phyloP scores from a whole-genome alignment of 2,329 filamentous ascomycete genomes.

The Apiospora koreana region DNA sequence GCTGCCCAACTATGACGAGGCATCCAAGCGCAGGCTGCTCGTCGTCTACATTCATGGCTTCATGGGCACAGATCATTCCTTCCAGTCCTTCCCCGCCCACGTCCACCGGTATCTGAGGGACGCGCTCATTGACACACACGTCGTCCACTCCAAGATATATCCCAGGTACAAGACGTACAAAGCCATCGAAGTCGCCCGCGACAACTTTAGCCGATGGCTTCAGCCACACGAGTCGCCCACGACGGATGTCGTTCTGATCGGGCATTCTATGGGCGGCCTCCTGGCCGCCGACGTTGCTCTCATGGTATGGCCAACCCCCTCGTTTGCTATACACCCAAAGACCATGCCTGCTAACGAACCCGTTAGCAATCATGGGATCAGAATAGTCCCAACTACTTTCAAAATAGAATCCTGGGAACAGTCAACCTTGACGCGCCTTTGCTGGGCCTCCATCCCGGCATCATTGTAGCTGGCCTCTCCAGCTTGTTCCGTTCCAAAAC shows the following conservation, averaged over 20 bases:
- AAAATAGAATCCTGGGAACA: slow-evolving; percentile 77
- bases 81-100: slow-evolving; percentile 84
- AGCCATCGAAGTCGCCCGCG: slow-evolving; percentile 70
- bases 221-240: slow-evolving; percentile 70
- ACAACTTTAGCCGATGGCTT: slow-evolving; percentile 84
- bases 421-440: slow-evolving; percentile 86
- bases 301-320: slow-evolving; percentile 44
- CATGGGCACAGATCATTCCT: slow-evolving; percentile 85
- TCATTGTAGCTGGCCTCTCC: slow-evolving; percentile 78
- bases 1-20: slow-evolving; percentile 26
- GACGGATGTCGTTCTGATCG: slow-evolving; percentile 80
- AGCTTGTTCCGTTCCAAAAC: slow-evolving; percentile 67
- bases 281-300: slow-evolving; percentile 78
- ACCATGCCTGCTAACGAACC: slow-evolving; percentile 18
- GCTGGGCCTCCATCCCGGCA: slow-evolving; percentile 84
- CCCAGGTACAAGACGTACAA: slow-evolving; percentile 77
- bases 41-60: slow-evolving; percentile 89
- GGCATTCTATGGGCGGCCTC: slow-evolving; percentile 89
- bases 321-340: not conserved
- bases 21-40: slow-evolving; percentile 60
- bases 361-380: slow-evolving; percentile 25
- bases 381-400: slow-evolving; percentile 45
- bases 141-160: slow-evolving; percentile 85
- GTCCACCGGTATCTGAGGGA: slow-evolving; percentile 74
- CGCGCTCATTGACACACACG: slow-evolving; percentile 69